Evolutionary conservation across 78 protist genomes (phyloP), one percentile per base, ranked within the genome.

Genomic region (Dictyostelium capitatum): DNA sequence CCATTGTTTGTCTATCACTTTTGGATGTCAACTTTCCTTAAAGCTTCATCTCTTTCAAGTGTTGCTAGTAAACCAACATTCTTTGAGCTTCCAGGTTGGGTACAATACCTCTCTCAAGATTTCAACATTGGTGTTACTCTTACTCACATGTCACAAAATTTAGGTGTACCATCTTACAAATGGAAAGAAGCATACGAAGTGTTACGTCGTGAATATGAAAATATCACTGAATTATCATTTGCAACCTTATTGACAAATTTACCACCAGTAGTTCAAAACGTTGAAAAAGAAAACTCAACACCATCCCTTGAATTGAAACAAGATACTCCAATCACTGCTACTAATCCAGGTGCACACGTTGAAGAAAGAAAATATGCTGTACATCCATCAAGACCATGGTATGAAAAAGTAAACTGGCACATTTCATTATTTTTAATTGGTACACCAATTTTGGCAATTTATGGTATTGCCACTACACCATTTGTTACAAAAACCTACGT

Each of bases 1-100:
- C 95, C 95, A 43, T 65, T 81, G 80, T 78, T 90, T 64, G 95
- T 82, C 78, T 90, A 90, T 15, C 95, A 90, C 56, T 79, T 90
- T 32, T 90, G 95, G 95, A 82, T 90, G 90, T 75, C 85, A 51
- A 90, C 90, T 10, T 90, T 82, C 80, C 48, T 90, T 19, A 82
- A 82, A 43, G 90, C 87, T 32, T 32, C 56, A 11, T 69, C 41
- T 8, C 57, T 90, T 15, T 65, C 73, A 17, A 62, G 25, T 28
- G 75, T 57, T 9, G 25, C 43, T 9, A 41, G 47, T 41, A 54
- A 25, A 25, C 82, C 82, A 30, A 73, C 82, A 7, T 90, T 90
- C 78, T 67, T 82, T 46, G 50, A 56, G 10, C 48, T 90, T 4
- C 89, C 91, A 41, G 28, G 57, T 25, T 79, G 80, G 73, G 65